These are phyloP conservation scores for Vinca minor DNA, from an alignment of 257 asterid species.

Conservation along the genomic window DNA sequence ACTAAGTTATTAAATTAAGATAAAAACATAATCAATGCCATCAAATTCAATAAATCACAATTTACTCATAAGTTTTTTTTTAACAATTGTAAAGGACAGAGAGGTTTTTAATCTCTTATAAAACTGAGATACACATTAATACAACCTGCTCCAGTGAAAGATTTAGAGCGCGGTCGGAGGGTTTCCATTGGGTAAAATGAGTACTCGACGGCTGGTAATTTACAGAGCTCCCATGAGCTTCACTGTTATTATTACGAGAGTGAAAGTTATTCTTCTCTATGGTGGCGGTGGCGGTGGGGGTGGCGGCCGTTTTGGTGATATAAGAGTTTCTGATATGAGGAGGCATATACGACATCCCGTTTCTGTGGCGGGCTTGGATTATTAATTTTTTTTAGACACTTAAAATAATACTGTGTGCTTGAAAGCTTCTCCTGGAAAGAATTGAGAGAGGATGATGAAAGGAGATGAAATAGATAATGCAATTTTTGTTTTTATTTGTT, in stretches of 20 bases:
- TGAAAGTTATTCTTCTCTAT: slow-evolving; percentile 28
- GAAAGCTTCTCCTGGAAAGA: slow-evolving; percentile 3
- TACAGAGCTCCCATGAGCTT: slow-evolving; percentile 38
- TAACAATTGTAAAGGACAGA: no score
- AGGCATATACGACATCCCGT: slow-evolving; percentile 73
- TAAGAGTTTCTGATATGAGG: slow-evolving; percentile 80
- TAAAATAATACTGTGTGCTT: background rate
- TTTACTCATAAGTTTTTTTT: no score
- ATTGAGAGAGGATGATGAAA: background rate
- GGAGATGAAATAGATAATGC: no score
- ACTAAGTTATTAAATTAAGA: no score
- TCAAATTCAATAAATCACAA: no score
- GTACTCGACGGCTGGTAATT: slow-evolving; percentile 29
- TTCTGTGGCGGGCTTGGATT: slow-evolving; percentile 27
- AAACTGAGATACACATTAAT: no score
- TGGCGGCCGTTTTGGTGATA: slow-evolving; percentile 29
- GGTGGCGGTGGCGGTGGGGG: slow-evolving; percentile 8
- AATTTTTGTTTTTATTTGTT: no score
- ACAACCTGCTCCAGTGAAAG: slow-evolving; percentile 69
- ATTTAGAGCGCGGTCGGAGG: slow-evolving; percentile 66
- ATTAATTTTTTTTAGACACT: no score
- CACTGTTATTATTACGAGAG: slow-evolving; percentile 24
- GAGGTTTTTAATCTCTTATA: no score
- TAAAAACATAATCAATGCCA: no score
- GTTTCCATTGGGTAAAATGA: slow-evolving; percentile 57